Conservation (phyloP, 345 rosid genomes). For the Acer saccharum region DNA sequence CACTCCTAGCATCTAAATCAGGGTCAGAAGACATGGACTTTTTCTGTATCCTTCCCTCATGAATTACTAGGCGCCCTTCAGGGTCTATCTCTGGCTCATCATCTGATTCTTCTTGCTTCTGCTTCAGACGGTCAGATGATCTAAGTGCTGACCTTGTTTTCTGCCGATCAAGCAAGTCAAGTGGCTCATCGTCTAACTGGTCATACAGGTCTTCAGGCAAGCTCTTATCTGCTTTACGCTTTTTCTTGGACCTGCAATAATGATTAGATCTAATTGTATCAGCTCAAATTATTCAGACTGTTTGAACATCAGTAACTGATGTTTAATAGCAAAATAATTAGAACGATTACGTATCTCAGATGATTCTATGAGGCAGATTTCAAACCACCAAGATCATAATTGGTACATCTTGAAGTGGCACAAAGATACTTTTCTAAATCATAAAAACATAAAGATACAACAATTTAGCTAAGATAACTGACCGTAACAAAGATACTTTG, state of each 20-base stretch:
- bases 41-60: constrained; percentile 48
- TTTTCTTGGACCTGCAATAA: constrained; percentile 55
- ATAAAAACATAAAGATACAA: neutral
- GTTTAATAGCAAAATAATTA: neutral
- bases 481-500: constrained; percentile 55
- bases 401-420: constrained; percentile 1
- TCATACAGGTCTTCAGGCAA: constrained; percentile 69
- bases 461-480: constrained; percentile 26
- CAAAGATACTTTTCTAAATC: neutral
- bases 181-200: constrained; percentile 87
- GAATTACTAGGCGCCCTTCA: constrained; percentile 75
- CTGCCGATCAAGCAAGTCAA: constrained; percentile 75
- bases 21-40: constrained; percentile 43
- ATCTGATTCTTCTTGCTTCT: constrained; percentile 69
- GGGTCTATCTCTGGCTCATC: constrained; percentile 82
- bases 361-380: neutral
- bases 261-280: neutral
- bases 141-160: constrained; percentile 80
- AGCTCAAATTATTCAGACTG: constrained; percentile 10
- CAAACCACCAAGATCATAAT: neutral
- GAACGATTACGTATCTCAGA: neutral
- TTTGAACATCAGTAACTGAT: neutral
- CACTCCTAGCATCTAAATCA: constrained; percentile 61
- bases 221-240: constrained; percentile 54
- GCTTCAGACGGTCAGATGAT: constrained; percentile 54